Conservation (phyloP, 2,329 filamentous ascomycete species). For the Fusarium torreyae region DNA sequence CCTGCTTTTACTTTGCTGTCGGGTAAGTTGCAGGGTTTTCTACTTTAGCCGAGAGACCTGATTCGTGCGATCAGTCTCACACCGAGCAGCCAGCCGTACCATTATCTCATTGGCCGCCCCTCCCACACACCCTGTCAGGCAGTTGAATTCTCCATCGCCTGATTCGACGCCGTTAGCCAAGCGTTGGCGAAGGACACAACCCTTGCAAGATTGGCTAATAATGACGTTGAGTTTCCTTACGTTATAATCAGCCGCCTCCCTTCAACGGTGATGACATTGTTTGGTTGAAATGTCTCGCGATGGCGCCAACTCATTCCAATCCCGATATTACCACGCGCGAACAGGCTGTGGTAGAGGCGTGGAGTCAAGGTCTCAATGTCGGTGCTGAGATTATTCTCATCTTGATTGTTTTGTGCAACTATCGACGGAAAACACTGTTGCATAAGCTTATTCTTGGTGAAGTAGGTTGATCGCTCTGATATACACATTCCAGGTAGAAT, state of each 20-base stretch:
- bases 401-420: slow-evolving; percentile 31
- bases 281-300: slow-evolving; percentile 13
- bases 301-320: slow-evolving; percentile 24
- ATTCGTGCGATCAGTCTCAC: neutral
- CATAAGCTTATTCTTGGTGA: slow-evolving; percentile 38
- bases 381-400: slow-evolving; percentile 24
- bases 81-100: too few relatives aligned
- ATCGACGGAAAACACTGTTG: slow-evolving; percentile 25
- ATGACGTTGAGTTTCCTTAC: slow-evolving; percentile 17
- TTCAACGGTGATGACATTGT: slow-evolving; percentile 9
- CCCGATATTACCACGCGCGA: slow-evolving; percentile 31
- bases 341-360: slow-evolving; percentile 31
- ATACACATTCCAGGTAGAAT: neutral
- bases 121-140: slow-evolving; percentile 17
- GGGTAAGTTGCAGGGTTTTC: too few relatives aligned
- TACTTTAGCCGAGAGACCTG: too few relatives aligned
- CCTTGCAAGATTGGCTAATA: slow-evolving; percentile 7
- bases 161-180: slow-evolving; percentile 28
- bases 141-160: slow-evolving; percentile 27
- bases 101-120: slow-evolving; percentile 35
- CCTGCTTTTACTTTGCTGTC: too few relatives aligned
- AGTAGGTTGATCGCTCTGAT: slow-evolving; percentile 1
- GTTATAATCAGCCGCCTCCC: slow-evolving; percentile 10
- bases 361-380: slow-evolving; percentile 33
- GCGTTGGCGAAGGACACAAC: slow-evolving; percentile 13